Base-by-base conservation (phyloP, 106 monocot genomes). In the Amphibolis antarctica region DNA sequence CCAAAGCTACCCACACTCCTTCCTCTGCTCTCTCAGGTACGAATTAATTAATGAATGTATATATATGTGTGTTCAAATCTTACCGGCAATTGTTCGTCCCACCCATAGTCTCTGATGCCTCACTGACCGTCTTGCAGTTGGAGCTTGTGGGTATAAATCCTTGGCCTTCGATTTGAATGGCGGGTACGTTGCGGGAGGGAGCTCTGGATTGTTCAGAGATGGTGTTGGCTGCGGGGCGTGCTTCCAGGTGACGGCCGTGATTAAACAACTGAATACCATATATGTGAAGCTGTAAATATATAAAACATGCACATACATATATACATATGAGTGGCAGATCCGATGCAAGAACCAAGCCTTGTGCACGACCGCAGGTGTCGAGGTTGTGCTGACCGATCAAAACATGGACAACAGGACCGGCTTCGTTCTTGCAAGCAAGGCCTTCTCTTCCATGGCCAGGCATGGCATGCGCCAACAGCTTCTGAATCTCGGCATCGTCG, bases 71-170 rank as follows among this genome's bases (percentile, higher is more conserved):
- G n/a, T 54, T 54, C 1, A 19, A 18, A 5, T 25, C 24, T 10
- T 55, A 9, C 24, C 10, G n/a, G n/a, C n/a, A n/a, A n/a, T n/a
- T n/a, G n/a, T n/a, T n/a, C n/a, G n/a, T n/a, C n/a, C n/a, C n/a
- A n/a, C n/a, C n/a, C n/a, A n/a, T n/a, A n/a, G n/a, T 55, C 54
- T 55, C 10, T 55, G 11, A 21, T 55, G 11, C 0, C 19, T 23
- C 24, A 7, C 19, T 53, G 46, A 20, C 17, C 10, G 0, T 53
- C 24, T 9, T 63, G 12, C 45, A 92, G 92, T 52, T 67, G 92
- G 92, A 11, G 77, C 92, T 42, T 92, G 92, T 54, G 92, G 92
- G 18, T 92, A 92, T 58, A 82, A 85, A 28, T 53, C 79, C 36
- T 43, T 75, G 66, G 80, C 85, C 27, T 29, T 66, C 46, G 55